Conservation (phyloP, 2,329 filamentous ascomycete species). For the Aspergillus tamarii region DNA sequence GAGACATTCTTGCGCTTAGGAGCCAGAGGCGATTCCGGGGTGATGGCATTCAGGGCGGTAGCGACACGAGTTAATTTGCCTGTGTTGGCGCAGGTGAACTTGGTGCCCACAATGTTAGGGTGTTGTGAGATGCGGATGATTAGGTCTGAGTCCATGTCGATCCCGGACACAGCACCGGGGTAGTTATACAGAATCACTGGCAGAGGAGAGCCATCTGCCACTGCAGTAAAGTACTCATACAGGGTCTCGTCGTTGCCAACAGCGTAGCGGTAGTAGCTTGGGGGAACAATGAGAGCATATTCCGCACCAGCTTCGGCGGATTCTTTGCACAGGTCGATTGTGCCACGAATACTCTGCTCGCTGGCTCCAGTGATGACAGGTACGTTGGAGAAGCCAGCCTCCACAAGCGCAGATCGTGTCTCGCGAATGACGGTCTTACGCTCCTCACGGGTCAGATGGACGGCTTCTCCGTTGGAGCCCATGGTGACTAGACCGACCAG, state of each 20-base stretch:
- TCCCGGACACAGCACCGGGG: slow-evolving; percentile 80
- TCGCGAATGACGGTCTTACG: slow-evolving; percentile 74
- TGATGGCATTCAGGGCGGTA: slow-evolving; percentile 70
- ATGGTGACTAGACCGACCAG: slow-evolving; percentile 82
- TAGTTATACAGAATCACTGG: slow-evolving; percentile 91
- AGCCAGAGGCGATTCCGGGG: slow-evolving; percentile 51
- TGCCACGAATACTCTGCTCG: slow-evolving; percentile 78
- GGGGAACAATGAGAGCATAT: slow-evolving; percentile 77
- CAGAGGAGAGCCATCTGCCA: slow-evolving; percentile 74
- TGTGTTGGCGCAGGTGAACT: slow-evolving; percentile 90
- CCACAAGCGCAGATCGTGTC: slow-evolving; percentile 79
- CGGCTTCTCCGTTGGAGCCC: slow-evolving; percentile 89
- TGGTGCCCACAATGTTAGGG: slow-evolving; percentile 83
- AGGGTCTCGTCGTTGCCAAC: slow-evolving; percentile 72
- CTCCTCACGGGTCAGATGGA: slow-evolving; percentile 79
- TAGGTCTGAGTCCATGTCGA: slow-evolving; percentile 88
- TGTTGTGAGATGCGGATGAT: slow-evolving; percentile 78
- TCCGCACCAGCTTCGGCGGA: slow-evolving; percentile 72
- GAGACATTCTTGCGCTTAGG: slow-evolving; percentile 27
- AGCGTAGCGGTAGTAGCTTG: slow-evolving; percentile 79
- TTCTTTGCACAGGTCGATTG: slow-evolving; percentile 73
- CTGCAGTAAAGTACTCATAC: slow-evolving; percentile 71
- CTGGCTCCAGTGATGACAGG: slow-evolving; percentile 82
- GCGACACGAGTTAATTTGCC: slow-evolving; percentile 87
- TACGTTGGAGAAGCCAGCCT: slow-evolving; percentile 73